Percentiles rank a stretch among this genome's conserved stretches.
Conservation (phyloP, 495 filamentous ascomycete genomes). For the Tuber borchii region DNA sequence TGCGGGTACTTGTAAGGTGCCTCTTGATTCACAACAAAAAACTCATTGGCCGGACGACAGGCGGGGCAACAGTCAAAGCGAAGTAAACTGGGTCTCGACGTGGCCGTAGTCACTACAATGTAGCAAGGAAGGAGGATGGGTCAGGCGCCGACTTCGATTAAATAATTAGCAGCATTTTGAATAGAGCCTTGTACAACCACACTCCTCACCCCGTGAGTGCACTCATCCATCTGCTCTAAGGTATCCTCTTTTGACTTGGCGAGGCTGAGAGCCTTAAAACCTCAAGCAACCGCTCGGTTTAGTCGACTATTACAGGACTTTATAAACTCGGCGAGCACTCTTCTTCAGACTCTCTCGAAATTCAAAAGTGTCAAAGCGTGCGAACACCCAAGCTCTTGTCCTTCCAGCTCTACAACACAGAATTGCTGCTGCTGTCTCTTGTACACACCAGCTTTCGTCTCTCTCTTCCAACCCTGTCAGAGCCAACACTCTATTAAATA, state of each 20-base stretch:
- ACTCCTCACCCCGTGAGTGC: constrained; percentile 16
- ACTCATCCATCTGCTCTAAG: constrained; percentile 13
- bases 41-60: constrained; percentile 20
- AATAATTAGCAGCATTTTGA: constrained; percentile 30
- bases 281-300: background rate
- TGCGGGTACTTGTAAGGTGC: background rate
- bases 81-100: constrained; percentile 35
- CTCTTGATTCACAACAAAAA: constrained; percentile 1
- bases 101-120: constrained; percentile 25
- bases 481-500: background rate
- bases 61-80: constrained; percentile 22
- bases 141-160: constrained; percentile 23
- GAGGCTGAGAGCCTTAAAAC: constrained; percentile 34
- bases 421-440: constrained; percentile 5
- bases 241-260: constrained; percentile 22
- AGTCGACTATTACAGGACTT: constrained; percentile 15
- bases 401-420: constrained; percentile 21
- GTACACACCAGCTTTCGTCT: background rate
- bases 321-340: constrained; percentile 29
- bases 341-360: constrained; percentile 13
- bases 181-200: constrained; percentile 39
- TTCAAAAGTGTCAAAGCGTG: constrained; percentile 18
- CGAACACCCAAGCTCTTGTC: constrained; percentile 16
- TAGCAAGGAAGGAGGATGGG: constrained; percentile 15
- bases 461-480: background rate